These are phyloP conservation scores for Monascus purpureus DNA, from an alignment of 495 filamentous ascomycete genomes.

Conservation along the genomic window DNA sequence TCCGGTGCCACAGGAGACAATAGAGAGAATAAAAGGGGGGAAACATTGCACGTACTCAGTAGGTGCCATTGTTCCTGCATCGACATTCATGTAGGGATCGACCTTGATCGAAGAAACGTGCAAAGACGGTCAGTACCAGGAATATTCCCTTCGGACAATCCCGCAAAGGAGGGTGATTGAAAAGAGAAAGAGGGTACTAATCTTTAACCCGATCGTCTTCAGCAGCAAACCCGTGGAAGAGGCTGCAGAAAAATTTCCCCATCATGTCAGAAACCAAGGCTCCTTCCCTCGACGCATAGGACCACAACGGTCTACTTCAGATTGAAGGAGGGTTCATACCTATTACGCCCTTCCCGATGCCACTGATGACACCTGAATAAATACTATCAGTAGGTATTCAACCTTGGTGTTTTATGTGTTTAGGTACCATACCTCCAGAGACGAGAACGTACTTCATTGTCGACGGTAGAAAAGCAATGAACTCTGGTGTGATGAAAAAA, in stretches of 20 bases:
- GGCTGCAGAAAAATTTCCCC: constrained; percentile 35
- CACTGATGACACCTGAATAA: constrained; percentile 53
- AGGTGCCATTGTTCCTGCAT: constrained; percentile 73
- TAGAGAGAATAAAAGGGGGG: constrained; percentile 19
- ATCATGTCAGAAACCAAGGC: constrained; percentile 15
- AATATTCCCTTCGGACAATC: too few relatives aligned
- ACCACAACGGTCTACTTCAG: neutral
- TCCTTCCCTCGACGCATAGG: constrained; percentile 5
- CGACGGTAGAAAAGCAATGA: constrained; percentile 16
- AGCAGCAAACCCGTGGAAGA: constrained; percentile 53
- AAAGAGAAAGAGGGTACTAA: neutral
- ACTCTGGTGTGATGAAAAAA: too few relatives aligned
- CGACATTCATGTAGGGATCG: constrained; percentile 35
- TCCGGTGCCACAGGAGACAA: neutral
- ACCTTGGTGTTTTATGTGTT: too few relatives aligned
- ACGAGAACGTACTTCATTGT: constrained; percentile 76
- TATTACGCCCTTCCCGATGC: constrained; percentile 75
- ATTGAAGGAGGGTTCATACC: constrained; percentile 42
- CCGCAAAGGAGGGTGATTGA: constrained; percentile 38
- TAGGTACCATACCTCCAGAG: constrained; percentile 49
- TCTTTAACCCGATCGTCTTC: constrained; percentile 61
- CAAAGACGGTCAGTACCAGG: constrained; percentile 58
- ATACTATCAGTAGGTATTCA: too few relatives aligned
- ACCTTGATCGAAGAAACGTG: neutral
- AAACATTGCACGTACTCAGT: constrained; percentile 47